Conservation (phyloP, 2,329 filamentous ascomycete genomes). For the Aschersonia sp. region DNA sequence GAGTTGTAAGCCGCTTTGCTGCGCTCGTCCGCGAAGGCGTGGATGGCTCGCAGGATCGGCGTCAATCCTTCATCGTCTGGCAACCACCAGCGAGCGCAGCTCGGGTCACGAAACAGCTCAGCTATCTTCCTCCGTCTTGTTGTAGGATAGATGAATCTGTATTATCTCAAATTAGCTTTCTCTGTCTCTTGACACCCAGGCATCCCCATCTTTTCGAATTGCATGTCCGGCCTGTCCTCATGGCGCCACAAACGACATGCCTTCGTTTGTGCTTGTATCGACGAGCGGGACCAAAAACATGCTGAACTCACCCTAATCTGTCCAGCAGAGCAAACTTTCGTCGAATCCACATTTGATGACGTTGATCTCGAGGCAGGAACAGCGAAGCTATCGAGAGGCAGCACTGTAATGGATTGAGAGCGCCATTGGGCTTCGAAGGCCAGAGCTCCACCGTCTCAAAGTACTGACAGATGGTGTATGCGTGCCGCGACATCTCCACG, state of each 20-base stretch:
- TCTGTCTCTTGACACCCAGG: not conserved
- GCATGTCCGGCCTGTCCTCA: too few species aligned
- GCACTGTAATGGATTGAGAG: slow-evolving; percentile 59
- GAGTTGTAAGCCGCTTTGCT: slow-evolving; percentile 43
- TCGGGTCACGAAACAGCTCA: slow-evolving; percentile 56
- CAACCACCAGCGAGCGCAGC: slow-evolving; percentile 77
- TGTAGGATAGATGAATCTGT: slow-evolving; percentile 70
- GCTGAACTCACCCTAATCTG: slow-evolving; percentile 52
- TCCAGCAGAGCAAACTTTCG: slow-evolving; percentile 69
- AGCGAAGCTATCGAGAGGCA: slow-evolving; percentile 62
- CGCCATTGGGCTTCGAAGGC: slow-evolving; percentile 54
- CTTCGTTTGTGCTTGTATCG: not conserved
- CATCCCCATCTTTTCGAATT: too few species aligned
- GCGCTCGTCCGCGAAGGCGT: slow-evolving; percentile 69
- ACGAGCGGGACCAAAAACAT: not conserved
- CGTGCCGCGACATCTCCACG: slow-evolving; percentile 43
- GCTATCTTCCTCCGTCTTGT: slow-evolving; percentile 64
- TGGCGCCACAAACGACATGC: too few species aligned
- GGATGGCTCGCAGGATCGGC: slow-evolving; percentile 59
- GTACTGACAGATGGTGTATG: slow-evolving; percentile 59
- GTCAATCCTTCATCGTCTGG: slow-evolving; percentile 67
- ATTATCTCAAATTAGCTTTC: not conserved
- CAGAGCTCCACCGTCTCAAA: slow-evolving; percentile 67
- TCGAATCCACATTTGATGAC: slow-evolving; percentile 66
- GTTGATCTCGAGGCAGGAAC: slow-evolving; percentile 63